Base-by-base conservation (phyloP, 305 asterid species). In the Salvia sclarea region DNA sequence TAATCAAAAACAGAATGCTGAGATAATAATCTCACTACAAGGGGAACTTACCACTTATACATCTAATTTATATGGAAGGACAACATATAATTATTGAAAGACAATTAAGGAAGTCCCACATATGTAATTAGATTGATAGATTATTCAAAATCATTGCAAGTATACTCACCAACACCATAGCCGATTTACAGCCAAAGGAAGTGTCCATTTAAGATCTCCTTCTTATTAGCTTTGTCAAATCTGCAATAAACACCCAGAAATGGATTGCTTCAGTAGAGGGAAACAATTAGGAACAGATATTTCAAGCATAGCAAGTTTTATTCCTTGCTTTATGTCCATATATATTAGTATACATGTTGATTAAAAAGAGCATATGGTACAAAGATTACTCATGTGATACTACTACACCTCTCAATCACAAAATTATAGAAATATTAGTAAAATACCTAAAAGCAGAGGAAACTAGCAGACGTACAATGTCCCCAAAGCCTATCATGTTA, bases 401-500 rank as follows among this genome's bases (percentile, higher is more conserved):
- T n/a, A n/a, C n/a, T 56, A 61, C 50, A 49, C 22, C 13, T 33
- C 20, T 53, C 38, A 53, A 48, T 35, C 55, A 58, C 24, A 14
- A 49, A 45, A 38, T 28, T 14, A 44, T 16, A 45, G 16, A 18
- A 59, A 48, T 53, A 45, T n/a, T 41, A 57, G 33, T 73, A 18
- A 54, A 64, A 49, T 86, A 95, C 99, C 99, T 86, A 66, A 64
- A 79, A 55, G 97, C 83, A 77, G 92, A 95, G 68, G 90, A 86
- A 72, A 89, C 94, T 55, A 95, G 87, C 81, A 91, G 83, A 61
- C 97, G 89, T 40, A 95, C 82, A 70, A 95, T 92, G 75, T 95
- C 99, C 60, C 99, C 99, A 72, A 95, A 91, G 48, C 99, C 99
- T 76, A 95, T 88, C 98, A 95, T 95, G 81, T 91, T 82, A 81